Percentiles rank a stretch among this genome's conserved stretches.
Conservation (phyloP, 2,329 filamentous ascomycete species). For the Alternaria sp. region DNA sequence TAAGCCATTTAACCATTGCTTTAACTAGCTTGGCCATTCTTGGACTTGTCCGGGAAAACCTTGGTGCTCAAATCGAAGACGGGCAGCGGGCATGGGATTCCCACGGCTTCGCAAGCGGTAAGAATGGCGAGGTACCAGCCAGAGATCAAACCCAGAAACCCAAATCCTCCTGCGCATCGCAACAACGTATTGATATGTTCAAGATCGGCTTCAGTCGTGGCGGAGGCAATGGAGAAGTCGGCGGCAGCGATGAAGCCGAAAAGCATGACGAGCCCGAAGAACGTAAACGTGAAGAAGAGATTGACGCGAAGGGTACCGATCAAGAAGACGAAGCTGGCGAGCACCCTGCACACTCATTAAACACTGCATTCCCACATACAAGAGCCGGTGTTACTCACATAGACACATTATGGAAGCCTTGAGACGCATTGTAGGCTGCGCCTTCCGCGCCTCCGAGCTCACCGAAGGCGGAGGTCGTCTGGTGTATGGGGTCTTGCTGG, state of each 20-base stretch:
- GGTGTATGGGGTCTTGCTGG: slow-evolving; percentile 23
- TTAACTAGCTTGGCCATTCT: background rate
- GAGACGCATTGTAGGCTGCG: slow-evolving; percentile 26
- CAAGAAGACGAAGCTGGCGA: slow-evolving; percentile 25
- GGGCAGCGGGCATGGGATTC: slow-evolving; percentile 27
- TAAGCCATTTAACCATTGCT: background rate
- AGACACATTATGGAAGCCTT: slow-evolving; percentile 29
- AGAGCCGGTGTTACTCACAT: slow-evolving; percentile 9
- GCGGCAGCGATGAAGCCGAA: slow-evolving; percentile 28
- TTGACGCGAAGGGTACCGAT: slow-evolving; percentile 27
- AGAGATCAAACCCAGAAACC: slow-evolving; percentile 21
- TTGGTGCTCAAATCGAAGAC: slow-evolving; percentile 27
- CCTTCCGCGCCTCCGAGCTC: slow-evolving; percentile 24
- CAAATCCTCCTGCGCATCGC: slow-evolving; percentile 21
- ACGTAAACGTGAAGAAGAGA: slow-evolving; percentile 20
- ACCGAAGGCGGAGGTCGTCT: slow-evolving; percentile 18
- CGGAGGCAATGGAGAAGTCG: slow-evolving; percentile 17
- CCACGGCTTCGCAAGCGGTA: slow-evolving; percentile 25
- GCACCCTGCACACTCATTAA: slow-evolving; percentile 15
- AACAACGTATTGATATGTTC: slow-evolving; percentile 21
- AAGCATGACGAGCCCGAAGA: slow-evolving; percentile 26
- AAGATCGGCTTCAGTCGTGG: slow-evolving; percentile 19
- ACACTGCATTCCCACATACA: too few species aligned
- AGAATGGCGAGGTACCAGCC: slow-evolving; percentile 28
- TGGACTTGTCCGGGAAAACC: slow-evolving; percentile 19